These are phyloP conservation scores for Cyanidiococcus yangmingshanensis DNA, from an alignment of 23 red algal species.

Conservation along the genomic window DNA sequence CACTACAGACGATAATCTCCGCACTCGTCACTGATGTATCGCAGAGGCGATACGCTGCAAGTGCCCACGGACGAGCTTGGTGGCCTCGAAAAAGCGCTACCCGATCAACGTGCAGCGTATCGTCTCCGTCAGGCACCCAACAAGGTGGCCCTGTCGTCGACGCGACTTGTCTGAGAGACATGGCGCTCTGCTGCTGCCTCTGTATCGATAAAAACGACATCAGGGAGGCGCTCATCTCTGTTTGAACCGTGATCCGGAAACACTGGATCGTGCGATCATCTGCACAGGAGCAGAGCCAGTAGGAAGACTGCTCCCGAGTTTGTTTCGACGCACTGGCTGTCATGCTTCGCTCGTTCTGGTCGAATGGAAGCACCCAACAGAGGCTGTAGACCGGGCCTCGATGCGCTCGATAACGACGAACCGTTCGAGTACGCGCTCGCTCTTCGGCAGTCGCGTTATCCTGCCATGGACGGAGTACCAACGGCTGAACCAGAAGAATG, in stretches of 20 bases:
- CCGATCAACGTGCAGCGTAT: background rate
- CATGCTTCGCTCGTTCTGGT: too few relatives aligned
- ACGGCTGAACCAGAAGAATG: background rate
- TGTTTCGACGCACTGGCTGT: too few relatives aligned
- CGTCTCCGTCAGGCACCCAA: background rate
- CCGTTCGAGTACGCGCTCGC: background rate
- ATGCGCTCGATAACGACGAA: background rate
- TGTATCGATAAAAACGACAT: too few relatives aligned
- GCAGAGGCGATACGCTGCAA: background rate
- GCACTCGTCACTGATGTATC: background rate
- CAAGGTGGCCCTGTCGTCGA: too few relatives aligned
- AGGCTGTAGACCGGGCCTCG: background rate
- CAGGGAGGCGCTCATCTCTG: too few relatives aligned
- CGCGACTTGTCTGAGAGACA: too few relatives aligned
- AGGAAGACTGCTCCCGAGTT: too few relatives aligned
- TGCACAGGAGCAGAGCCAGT: background rate
- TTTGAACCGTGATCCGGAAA: background rate
- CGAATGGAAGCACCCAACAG: background rate
- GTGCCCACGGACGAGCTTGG: background rate
- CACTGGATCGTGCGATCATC: background rate
- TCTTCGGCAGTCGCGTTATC: background rate
- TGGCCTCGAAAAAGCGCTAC: background rate
- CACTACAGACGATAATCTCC: background rate
- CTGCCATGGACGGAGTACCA: background rate
- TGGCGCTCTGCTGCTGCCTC: too few relatives aligned